These are phyloP conservation scores for Tripterygium wilfordii DNA, from an alignment of 177 flowering plant genomes.

Conservation along the genomic window DNA sequence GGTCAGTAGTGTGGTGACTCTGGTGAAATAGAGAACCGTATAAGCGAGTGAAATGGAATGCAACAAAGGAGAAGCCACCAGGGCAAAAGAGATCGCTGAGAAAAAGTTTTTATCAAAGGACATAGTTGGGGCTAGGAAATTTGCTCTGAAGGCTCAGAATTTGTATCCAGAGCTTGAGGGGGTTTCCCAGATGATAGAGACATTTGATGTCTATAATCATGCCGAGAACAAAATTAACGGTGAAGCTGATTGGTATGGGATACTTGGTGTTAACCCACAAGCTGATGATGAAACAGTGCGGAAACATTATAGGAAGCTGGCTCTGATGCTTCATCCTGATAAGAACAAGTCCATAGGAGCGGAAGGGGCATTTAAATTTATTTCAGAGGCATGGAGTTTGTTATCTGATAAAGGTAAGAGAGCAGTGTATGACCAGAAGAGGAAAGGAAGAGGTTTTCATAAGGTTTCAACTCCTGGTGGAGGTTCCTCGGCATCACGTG, in stretches of 20 bases:
- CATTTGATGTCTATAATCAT: background rate
- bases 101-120: background rate
- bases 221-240: conserved; percentile 3
- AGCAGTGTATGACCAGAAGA: background rate
- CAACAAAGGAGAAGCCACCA: background rate
- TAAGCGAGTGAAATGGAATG: too few species aligned
- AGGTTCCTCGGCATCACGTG: conserved; percentile 27
- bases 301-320: conserved; percentile 1
- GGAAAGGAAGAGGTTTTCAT: conserved; percentile 15
- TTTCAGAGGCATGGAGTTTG: conserved; percentile 1
- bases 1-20: too few species aligned
- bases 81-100: background rate
- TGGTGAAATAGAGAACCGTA: too few species aligned
- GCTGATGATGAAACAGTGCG: conserved; percentile 2
- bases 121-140: conserved; percentile 1
- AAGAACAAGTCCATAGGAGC: conserved; percentile 2
- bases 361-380: background rate
- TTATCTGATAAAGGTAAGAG: background rate
- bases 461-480: conserved; percentile 29
- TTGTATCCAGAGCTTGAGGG: conserved; percentile 2
- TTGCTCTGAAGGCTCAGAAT: conserved; percentile 4
- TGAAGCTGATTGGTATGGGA: conserved; percentile 6
- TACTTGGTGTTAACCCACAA: conserved; percentile 1
- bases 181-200: conserved; percentile 1
- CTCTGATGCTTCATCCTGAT: background rate